Conservation (phyloP, 1,139 yeast species). For the Meyerozyma guilliermondii region DNA sequence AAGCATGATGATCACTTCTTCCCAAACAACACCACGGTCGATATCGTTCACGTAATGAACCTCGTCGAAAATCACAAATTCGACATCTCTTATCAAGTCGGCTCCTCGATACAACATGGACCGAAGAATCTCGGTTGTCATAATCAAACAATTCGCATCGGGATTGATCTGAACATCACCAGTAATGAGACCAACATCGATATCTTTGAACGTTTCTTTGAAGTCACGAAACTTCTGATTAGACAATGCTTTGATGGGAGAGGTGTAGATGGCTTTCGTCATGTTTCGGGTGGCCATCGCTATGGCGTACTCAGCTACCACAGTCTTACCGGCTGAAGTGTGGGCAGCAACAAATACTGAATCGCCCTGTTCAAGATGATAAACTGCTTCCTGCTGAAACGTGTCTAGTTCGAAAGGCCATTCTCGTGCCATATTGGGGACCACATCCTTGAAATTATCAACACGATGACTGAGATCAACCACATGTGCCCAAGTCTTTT, state of each 20-base stretch:
- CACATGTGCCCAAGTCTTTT: slow-evolving; percentile 88
- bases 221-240: slow-evolving; percentile 94
- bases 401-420: slow-evolving; percentile 95
- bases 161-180: slow-evolving; percentile 98
- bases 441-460: slow-evolving; percentile 78
- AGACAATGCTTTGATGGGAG: slow-evolving; percentile 88
- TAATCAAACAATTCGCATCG: slow-evolving; percentile 91
- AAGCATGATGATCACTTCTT: slow-evolving; percentile 91
- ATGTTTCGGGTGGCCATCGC: slow-evolving; percentile 88
- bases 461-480: slow-evolving; percentile 82
- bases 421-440: slow-evolving; percentile 87
- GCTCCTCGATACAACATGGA: slow-evolving; percentile 97
- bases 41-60: slow-evolving; percentile 96
- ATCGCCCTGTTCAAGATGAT: slow-evolving; percentile 93
- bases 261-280: slow-evolving; percentile 89
- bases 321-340: slow-evolving; percentile 91
- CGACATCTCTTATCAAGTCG: slow-evolving; percentile 93
- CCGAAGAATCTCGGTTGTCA: slow-evolving; percentile 96
- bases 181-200: slow-evolving; percentile 90
- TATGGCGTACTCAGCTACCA: slow-evolving; percentile 90
- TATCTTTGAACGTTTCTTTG: slow-evolving; percentile 70
- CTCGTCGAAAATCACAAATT: slow-evolving; percentile 95
- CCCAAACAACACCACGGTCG: slow-evolving; percentile 99
- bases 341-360: slow-evolving; percentile 98
- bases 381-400: slow-evolving; percentile 95